These are phyloP conservation scores for Fistulifera pelliculosa DNA, from an alignment of 108 stramenopile species.

Conservation along the genomic window DNA sequence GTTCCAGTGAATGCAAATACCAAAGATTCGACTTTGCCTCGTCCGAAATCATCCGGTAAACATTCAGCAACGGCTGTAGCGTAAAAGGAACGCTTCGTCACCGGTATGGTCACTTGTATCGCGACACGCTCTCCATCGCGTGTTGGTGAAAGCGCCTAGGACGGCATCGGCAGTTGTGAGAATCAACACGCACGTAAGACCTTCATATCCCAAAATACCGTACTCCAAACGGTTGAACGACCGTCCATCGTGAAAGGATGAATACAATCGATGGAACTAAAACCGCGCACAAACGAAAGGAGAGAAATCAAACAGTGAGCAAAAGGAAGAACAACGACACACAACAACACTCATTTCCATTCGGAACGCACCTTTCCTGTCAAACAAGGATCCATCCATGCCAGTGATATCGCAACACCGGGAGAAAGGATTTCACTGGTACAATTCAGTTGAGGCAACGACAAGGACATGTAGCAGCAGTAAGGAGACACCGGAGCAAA, in stretches of 20 bases:
- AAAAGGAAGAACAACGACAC: too few species aligned
- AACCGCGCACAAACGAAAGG: too few species aligned
- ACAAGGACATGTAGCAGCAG: too few species aligned
- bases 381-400: too few species aligned
- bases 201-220: constrained; percentile 67
- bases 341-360: constrained; percentile 29
- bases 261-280: constrained; percentile 68
- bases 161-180: constrained; percentile 43
- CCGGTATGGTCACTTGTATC: too few species aligned
- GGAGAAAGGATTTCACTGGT: too few species aligned
- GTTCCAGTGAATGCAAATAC: constrained; percentile 68
- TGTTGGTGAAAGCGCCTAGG: constrained; percentile 56
- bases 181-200: constrained; percentile 71
- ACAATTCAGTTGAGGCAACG: too few species aligned
- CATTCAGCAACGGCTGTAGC: constrained; percentile 31
- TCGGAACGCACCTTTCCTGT: not conserved
- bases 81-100: constrained; percentile 20
- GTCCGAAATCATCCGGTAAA: constrained; percentile 34
- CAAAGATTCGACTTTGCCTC: constrained; percentile 15
- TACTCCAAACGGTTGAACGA: constrained; percentile 73
- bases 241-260: constrained; percentile 66
- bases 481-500: too few species aligned
- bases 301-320: too few species aligned
- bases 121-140: constrained; percentile 30
- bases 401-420: too few species aligned